Conservation (phyloP, 2,329 filamentous ascomycete species). For the Ascomycota sp. region DNA sequence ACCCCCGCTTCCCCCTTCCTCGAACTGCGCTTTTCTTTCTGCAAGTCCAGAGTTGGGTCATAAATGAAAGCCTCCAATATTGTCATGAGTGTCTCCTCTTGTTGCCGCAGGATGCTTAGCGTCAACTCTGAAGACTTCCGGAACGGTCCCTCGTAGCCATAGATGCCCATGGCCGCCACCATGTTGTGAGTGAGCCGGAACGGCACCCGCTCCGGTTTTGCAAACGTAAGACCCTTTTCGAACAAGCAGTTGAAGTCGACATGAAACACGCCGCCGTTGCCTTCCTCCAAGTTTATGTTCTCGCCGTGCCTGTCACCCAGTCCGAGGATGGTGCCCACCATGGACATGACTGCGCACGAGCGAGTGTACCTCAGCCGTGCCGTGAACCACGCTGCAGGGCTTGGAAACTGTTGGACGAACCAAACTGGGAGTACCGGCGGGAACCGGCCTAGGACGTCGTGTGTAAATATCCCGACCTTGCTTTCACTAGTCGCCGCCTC, state of each 20-base stretch:
- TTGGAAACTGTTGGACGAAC: constrained; percentile 91
- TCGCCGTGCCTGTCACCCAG: constrained; percentile 92
- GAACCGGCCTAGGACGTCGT: constrained; percentile 44
- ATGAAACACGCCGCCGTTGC: constrained; percentile 83
- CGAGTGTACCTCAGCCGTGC: constrained; percentile 78
- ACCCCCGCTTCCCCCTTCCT: constrained; percentile 19
- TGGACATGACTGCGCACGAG: constrained; percentile 97
- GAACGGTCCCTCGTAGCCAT: constrained; percentile 86
- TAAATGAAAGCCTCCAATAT: constrained; percentile 94
- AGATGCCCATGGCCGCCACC: constrained; percentile 90
- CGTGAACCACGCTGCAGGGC: constrained; percentile 79
- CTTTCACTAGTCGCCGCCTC: constrained; percentile 34
- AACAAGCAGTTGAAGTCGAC: constrained; percentile 99
- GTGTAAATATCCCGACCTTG: constrained; percentile 52
- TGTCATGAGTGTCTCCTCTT: constrained; percentile 92
- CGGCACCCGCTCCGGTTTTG: constrained; percentile 83
- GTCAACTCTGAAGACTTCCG: constrained; percentile 79
- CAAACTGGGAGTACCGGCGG: constrained; percentile 75
- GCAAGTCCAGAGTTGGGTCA: constrained; percentile 84
- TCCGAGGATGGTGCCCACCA: constrained; percentile 86
- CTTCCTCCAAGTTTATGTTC: constrained; percentile 88
- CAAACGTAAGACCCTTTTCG: constrained; percentile 90
- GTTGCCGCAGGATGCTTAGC: constrained; percentile 62
- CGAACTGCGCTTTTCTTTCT: constrained; percentile 38
- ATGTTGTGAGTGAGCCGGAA: constrained; percentile 98